phyloP scores from a whole-genome alignment of 208 protist species.

The Trypanosomatidae sp. region DNA sequence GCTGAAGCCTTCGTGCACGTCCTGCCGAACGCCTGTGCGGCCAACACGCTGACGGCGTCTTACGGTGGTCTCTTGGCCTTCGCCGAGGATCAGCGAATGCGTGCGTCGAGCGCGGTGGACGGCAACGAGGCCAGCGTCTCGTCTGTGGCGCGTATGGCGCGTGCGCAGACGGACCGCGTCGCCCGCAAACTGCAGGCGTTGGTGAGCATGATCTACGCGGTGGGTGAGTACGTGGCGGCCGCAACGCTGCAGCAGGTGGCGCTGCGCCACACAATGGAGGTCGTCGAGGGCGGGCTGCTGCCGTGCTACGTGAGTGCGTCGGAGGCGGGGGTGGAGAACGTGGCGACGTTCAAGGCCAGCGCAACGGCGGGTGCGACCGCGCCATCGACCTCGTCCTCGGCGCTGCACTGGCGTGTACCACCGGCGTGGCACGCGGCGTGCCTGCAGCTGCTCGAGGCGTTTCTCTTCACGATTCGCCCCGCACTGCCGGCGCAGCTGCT shows the following conservation, averaged over 20 bases:
- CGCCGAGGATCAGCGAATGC: slow-evolving; percentile 18
- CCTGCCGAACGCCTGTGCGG: slow-evolving; percentile 4
- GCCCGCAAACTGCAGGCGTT: slow-evolving; percentile 46
- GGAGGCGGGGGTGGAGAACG: slow-evolving; percentile 16
- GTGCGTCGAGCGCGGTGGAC: too few relatives aligned
- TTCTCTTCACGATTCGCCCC: slow-evolving; percentile 23
- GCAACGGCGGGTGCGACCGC: neutral
- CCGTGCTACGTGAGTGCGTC: slow-evolving; percentile 18
- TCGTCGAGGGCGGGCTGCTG: slow-evolving; percentile 56
- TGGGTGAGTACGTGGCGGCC: slow-evolving; percentile 37
- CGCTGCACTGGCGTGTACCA: slow-evolving; percentile 32
- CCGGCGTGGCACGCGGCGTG: slow-evolving; percentile 29
- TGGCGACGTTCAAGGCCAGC: slow-evolving; percentile 3
- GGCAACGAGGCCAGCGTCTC: neutral
- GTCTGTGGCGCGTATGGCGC: slow-evolving; percentile 2
- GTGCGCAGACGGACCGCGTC: slow-evolving; percentile 13
- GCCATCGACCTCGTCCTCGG: neutral
- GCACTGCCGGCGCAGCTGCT: slow-evolving; percentile 29
- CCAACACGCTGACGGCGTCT: slow-evolving; percentile 13
- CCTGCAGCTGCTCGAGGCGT: slow-evolving; percentile 30
- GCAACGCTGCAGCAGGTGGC: slow-evolving; percentile 44
- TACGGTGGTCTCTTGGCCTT: slow-evolving; percentile 12
- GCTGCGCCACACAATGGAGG: slow-evolving; percentile 54
- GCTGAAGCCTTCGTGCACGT: slow-evolving; percentile 18
- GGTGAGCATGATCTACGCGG: slow-evolving; percentile 40